These are phyloP conservation scores for Didymella lethalis DNA, from an alignment of 2,329 filamentous ascomycete species.

Conservation along the genomic window DNA sequence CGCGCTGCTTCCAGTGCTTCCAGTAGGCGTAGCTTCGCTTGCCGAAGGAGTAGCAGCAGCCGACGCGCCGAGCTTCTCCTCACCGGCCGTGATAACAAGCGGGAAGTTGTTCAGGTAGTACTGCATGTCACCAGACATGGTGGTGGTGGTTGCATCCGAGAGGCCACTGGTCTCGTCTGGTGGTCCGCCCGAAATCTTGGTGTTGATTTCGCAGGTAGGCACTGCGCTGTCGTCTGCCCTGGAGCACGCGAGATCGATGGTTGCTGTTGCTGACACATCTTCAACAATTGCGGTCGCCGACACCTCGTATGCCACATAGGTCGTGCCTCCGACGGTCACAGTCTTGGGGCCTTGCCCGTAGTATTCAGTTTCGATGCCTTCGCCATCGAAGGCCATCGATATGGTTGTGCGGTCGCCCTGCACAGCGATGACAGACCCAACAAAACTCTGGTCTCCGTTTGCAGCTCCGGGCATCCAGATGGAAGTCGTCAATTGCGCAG, in stretches of 20 bases:
- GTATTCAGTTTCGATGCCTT: slow-evolving; percentile 16
- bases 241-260: slow-evolving; percentile 26
- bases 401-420: slow-evolving; percentile 34
- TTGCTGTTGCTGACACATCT: slow-evolving; percentile 12
- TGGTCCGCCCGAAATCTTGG: slow-evolving; percentile 14
- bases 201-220: slow-evolving; percentile 29
- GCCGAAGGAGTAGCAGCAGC: slow-evolving; percentile 30
- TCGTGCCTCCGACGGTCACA: slow-evolving; percentile 32
- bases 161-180: slow-evolving; percentile 1
- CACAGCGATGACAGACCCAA: slow-evolving; percentile 35
- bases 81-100: slow-evolving; percentile 41
- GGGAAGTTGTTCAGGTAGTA: slow-evolving; percentile 29
- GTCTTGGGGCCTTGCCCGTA: slow-evolving; percentile 9
- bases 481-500: slow-evolving; percentile 41
- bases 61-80: slow-evolving; percentile 36
- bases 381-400: slow-evolving; percentile 18
- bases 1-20: slow-evolving; percentile 24
- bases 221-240: slow-evolving; percentile 15
- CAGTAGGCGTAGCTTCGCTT: slow-evolving; percentile 26
- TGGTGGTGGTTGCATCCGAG: neutral
- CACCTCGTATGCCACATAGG: slow-evolving; percentile 26
- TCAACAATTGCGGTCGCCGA: slow-evolving; percentile 16
- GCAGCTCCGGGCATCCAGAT: slow-evolving; percentile 36
- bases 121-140: slow-evolving; percentile 17
- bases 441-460: slow-evolving; percentile 23